These are phyloP conservation scores for Angomonas desouzai DNA, from an alignment of 208 protist species.

Conservation along the genomic window DNA sequence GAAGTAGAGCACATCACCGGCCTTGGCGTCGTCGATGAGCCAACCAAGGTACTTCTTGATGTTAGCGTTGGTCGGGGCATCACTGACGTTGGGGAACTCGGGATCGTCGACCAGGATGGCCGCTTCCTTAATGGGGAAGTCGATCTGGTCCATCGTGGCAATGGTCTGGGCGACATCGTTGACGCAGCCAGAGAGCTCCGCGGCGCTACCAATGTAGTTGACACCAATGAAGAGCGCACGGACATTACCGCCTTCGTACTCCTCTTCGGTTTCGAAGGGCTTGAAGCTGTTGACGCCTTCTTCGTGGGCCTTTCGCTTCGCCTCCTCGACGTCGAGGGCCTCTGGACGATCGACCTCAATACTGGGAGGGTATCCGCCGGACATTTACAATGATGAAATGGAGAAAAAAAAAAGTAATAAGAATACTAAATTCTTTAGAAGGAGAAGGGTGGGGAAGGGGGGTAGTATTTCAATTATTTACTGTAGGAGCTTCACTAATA, in stretches of 20 bases:
- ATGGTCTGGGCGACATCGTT: constrained; percentile 85
- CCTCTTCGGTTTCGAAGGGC: constrained; percentile 58
- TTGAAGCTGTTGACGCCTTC: constrained; percentile 47
- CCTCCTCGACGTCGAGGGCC: constrained; percentile 36
- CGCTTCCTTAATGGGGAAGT: constrained; percentile 77
- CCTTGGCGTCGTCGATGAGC: constrained; percentile 64
- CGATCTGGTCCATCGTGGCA: constrained; percentile 68
- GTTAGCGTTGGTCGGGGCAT: constrained; percentile 71
- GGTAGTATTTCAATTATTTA: no score
- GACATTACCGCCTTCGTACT: constrained; percentile 84
- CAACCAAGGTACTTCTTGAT: constrained; percentile 87
- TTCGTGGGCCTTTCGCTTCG: constrained; percentile 34
- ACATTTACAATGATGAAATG: background rate
- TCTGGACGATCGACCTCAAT: constrained; percentile 6
- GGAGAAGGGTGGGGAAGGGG: background rate
- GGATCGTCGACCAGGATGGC: constrained; percentile 84
- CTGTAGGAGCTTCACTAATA: no score
- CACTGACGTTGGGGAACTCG: constrained; percentile 70
- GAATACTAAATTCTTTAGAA: background rate
- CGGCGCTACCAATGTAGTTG: constrained; percentile 79
- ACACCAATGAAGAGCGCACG: constrained; percentile 90
- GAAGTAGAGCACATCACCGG: constrained; percentile 87
- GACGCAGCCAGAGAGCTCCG: constrained; percentile 74
- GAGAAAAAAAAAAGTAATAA: constrained; percentile 5
- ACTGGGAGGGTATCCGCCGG: constrained; percentile 4